These are phyloP conservation scores for Nicotiana rustica DNA, from an alignment of 305 asterid genomes.

Conservation along the genomic window DNA sequence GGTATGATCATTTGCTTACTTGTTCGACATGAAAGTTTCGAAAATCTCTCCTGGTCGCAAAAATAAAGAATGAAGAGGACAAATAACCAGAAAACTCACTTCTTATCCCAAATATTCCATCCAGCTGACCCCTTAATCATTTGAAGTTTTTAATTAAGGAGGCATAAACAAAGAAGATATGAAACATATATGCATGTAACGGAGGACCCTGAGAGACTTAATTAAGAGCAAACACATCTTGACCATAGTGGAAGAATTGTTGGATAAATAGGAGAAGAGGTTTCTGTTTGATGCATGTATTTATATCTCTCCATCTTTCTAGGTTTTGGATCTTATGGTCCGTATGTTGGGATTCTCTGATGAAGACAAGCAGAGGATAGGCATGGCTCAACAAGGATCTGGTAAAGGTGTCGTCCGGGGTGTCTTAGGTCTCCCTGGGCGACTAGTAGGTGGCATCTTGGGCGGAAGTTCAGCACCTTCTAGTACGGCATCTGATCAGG, in stretches of 20 bases:
- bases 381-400: slow-evolving; percentile 84
- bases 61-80: not conserved
- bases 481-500: slow-evolving; percentile 80
- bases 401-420: slow-evolving; percentile 98
- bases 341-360: slow-evolving; percentile 97
- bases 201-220: slow-evolving; percentile 16
- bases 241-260: slow-evolving; percentile 7
- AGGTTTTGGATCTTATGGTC: slow-evolving; percentile 96
- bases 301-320: slow-evolving; percentile 33
- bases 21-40: not conserved
- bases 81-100: slow-evolving; percentile 7
- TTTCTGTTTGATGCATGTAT: slow-evolving; percentile 5
- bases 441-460: slow-evolving; percentile 88
- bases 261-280: not conserved
- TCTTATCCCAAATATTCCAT: slow-evolving; percentile 4
- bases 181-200: not conserved
- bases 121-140: not conserved
- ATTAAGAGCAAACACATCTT: not conserved
- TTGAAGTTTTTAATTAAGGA: not conserved
- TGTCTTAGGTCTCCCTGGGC: slow-evolving; percentile 92
- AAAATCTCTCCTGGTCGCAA: not conserved
- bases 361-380: slow-evolving; percentile 95
- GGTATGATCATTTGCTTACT: slow-evolving; percentile 50
- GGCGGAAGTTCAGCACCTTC: slow-evolving; percentile 67
- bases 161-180: not conserved